Evolutionary conservation across 352 stramenopile genomes (phyloP), one percentile per base, ranked within the genome.

Genomic region (Pythium plurisporium): DNA sequence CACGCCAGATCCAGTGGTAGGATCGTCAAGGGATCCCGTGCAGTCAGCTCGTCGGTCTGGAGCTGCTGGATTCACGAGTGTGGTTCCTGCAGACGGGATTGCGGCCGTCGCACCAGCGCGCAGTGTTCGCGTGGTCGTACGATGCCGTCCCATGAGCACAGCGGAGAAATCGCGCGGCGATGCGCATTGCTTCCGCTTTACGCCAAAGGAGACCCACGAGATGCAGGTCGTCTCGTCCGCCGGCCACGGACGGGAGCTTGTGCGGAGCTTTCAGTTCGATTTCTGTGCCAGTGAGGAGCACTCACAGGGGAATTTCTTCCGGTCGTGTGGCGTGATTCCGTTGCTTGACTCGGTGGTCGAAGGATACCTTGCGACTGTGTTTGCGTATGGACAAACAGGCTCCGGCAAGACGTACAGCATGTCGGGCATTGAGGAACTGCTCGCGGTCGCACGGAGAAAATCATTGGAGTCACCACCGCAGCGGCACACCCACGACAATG

Each of bases 321-420:
- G 74, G 7, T 53, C 65, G 6, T 83, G 77, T 27, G 82, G 82
- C 3, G 71, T 84, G 14, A 72, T 79, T 7, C 53, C 76, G 41
- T 59, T 91, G 23, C 67, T 92, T 20, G 74, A 89, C 42, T 82
- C 78, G 19, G 82, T 88, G 8, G 69, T 76, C 9, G 69, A 92
- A 42, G 82, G 82, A 0, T 92, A 89, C 59, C 52, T 89, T 74
- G 74, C 90, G 14, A 98, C 94, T 1, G 91, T 98, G 51, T 87
- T 98, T 59, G 93, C 94, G 1, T 98, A 98, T 64, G 94, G 95
- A 1, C 94, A 98, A 64, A 98, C 94, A 1, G 91, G 93, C 15
- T 90, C 81, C 0, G 81, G 83, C 9, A 94, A 94, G 51, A 91
- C 83, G 0, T 92, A 87, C 51, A 91, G 74, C 47, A 90, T 92